Evolutionary conservation across 2,329 filamentous ascomycete species (phyloP).

Genomic region (Setomelanomma holmii): DNA sequence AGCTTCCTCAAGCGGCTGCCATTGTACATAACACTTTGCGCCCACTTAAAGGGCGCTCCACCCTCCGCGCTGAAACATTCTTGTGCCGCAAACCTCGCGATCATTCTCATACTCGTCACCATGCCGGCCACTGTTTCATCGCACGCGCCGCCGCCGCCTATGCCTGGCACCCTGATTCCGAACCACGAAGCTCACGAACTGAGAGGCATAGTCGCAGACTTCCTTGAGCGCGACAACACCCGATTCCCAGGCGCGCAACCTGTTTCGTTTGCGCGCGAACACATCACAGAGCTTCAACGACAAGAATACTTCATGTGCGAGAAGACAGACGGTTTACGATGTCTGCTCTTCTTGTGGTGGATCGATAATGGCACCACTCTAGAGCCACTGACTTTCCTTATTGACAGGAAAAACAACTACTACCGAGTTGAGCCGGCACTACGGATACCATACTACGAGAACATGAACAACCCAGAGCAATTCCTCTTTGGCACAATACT

Average conservation of each 20-base stretch:
- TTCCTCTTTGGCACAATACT: constrained; percentile 85
- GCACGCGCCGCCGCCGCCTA: constrained; percentile 42
- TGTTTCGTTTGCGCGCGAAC: constrained; percentile 84
- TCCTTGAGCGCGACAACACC: constrained; percentile 73
- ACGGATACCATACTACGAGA: constrained; percentile 78
- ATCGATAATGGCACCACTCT: constrained; percentile 50
- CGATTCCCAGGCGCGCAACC: constrained; percentile 91
- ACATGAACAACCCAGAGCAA: constrained; percentile 59
- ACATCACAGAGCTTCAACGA: constrained; percentile 80
- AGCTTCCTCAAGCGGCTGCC: too few species aligned
- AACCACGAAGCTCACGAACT: constrained; percentile 55
- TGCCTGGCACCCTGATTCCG: constrained; percentile 40
- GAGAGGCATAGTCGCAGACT: constrained; percentile 74
- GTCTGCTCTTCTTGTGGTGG: constrained; percentile 89
- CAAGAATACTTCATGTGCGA: constrained; percentile 98
- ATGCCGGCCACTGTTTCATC: constrained; percentile 28
- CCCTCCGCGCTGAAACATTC: not conserved
- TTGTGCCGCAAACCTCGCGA: not conserved
- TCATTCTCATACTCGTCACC: not conserved
- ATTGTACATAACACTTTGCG: constrained; percentile 1
- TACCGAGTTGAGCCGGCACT: constrained; percentile 78
- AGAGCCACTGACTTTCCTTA: constrained; percentile 76
- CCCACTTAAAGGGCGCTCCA: not conserved
- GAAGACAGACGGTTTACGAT: constrained; percentile 95
- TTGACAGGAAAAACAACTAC: constrained; percentile 98